Evolutionary conservation across 345 rosid species (phyloP), one percentile per base, ranked within the genome.

Genomic region (Anacardium occidentale): DNA sequence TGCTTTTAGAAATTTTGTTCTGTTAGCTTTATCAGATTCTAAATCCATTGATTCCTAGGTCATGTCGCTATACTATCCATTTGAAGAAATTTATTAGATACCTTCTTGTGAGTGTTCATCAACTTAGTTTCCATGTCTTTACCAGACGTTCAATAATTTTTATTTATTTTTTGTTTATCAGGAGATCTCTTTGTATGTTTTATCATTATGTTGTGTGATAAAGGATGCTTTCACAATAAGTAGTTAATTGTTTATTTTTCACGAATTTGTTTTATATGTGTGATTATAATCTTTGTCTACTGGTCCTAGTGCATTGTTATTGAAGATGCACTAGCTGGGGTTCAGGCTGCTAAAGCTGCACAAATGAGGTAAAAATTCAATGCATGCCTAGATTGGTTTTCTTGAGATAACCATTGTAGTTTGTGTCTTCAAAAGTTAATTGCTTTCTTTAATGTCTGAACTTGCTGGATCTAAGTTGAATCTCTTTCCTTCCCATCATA

Each of bases 301-400:
- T 44, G 40, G 77, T 74, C 73, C 63, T 77, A 94, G 98, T 92
- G 98, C 68, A 62, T 94, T 80, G 97, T 92, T 68, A 88, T 92
- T 80, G 97, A 94, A 83, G 98, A 94, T 78, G 98, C 98, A 50
- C 80, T 90, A 72, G 97, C 97, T 66, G 98, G 98, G 78, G 90
- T 94, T 70, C 97, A 88, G 81, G 98, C 98, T 71, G 98, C 98
- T 40, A 82, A 87, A 79, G 97, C 98, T 77, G 98, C 98, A 71
- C 73, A 83, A 68, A 94, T 94, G 98, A 90, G 98, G 98, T 94
- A 81, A 72, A 62, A 66, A n/a, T 69, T 66, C 66, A 17, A 60
- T 62, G 62, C 73, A 47, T 59, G 37, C 75, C 24, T 72, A 64
- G 26, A 22, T 50, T 68, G 57, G 32, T 21, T 61, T 45, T 70